Evolutionary conservation across 441 rosid species (phyloP), one percentile per base, ranked within the genome.

Genomic region (Euphorbia celastroides): DNA sequence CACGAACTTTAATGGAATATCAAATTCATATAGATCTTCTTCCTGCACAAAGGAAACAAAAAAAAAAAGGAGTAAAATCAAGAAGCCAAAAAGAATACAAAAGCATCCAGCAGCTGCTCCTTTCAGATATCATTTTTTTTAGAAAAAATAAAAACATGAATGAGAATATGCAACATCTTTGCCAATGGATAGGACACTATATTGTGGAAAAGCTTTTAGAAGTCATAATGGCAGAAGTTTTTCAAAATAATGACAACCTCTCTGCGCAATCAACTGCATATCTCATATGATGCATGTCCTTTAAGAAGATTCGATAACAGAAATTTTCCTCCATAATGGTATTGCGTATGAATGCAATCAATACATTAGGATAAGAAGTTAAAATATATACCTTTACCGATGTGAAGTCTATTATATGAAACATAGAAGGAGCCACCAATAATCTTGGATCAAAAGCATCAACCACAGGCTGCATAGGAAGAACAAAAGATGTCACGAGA

Each of bases 391-490:
- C 98, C 98, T 83, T 87, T 74, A 86, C 80, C 73, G 83, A 72
- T 25, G 86, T 78, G 62, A 93, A 93, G 68, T 89, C 88, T 72
- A 93, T 76, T 64, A 78, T 64, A 55, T 93, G 98, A 71, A 65
- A 80, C 44, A 81, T 73, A 3, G 97, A 75, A 66, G 97, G 84
- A 77, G 96, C 90, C 75, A 90, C 93, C 83, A 93, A 82, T 72
- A 93, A 75, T 71, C 99, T 93, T 57, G 96, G 99, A 81, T 93
- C 99, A 80, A 91, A 93, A 57, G 99, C 96, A 88, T 93, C 99
- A 65, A 93, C 97, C 60, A 93, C 99, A 32, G 99, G 99, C 99
- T 93, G 82, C 58, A 71, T 32, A 32, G 69, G 69, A 67, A 62
- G 56, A 26, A 72, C 73, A 62, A 48, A 17, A 61, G 48, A 50